Conservation (phyloP, 257 asterid genomes). For the Nicotiana tabacum region DNA sequence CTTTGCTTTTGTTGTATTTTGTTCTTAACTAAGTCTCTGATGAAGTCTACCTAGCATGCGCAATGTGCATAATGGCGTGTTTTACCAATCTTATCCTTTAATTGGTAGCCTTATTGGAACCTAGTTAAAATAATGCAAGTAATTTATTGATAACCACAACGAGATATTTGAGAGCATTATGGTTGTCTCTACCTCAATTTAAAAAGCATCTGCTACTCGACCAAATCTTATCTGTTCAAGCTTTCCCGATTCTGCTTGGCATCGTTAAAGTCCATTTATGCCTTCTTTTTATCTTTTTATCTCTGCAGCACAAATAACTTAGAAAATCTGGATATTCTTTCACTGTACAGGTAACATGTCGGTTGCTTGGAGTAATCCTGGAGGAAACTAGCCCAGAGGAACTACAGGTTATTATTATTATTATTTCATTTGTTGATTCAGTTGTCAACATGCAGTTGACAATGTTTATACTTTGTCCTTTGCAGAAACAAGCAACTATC, state of each 20-base stretch:
- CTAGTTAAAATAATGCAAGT: background rate
- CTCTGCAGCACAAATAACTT: background rate
- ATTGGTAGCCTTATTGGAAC: background rate
- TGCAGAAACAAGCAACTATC: slow-evolving; percentile 91
- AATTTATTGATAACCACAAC: background rate
- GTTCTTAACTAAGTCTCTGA: background rate
- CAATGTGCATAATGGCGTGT: background rate
- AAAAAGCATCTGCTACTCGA: background rate
- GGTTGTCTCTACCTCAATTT: background rate
- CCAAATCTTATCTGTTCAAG: background rate
- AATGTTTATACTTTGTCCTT: slow-evolving; percentile 8
- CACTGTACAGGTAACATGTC: slow-evolving; percentile 63
- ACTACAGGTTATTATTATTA: slow-evolving; percentile 55
- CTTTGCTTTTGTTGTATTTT: background rate
- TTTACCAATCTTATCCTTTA: background rate
- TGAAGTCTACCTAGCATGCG: background rate
- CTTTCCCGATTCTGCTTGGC: background rate
- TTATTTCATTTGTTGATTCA: background rate
- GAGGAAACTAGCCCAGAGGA: slow-evolving; percentile 88
- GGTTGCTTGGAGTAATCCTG: slow-evolving; percentile 70
- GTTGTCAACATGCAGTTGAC: background rate
- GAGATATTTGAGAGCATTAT: background rate
- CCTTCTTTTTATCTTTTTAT: background rate
- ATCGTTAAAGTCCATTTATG: background rate
- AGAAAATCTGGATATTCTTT: background rate